Percentiles rank a stretch among this genome's conserved stretches.
phyloP scores from a whole-genome alignment of 345 rosid genomes.

The Stellera chamaejasme region DNA sequence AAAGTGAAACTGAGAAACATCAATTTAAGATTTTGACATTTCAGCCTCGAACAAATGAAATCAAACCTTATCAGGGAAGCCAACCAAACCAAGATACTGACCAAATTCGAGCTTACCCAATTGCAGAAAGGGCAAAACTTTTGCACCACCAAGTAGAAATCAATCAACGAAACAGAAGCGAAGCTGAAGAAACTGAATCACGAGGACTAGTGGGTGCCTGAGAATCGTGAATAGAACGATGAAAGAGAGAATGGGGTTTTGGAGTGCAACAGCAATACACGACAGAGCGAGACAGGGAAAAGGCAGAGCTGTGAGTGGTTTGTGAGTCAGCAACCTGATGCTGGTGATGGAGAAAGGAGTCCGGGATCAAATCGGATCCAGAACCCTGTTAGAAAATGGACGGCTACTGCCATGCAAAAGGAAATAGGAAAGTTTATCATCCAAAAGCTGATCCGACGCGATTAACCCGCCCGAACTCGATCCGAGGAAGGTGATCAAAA shows the following conservation, averaged over 20 bases:
- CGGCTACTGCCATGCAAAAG: conserved; percentile 17
- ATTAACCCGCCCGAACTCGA: no score
- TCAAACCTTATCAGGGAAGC: conserved; percentile 5
- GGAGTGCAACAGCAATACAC: no score
- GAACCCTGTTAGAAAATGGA: neutral
- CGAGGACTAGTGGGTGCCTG: neutral
- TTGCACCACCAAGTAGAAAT: neutral
- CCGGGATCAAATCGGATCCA: conserved; percentile 6
- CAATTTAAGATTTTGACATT: conserved; percentile 5
- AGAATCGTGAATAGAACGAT: neutral
- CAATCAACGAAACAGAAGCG: neutral
- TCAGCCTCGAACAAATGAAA: neutral
- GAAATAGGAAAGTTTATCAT: neutral
- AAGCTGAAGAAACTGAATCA: neutral
- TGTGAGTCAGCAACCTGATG: neutral
- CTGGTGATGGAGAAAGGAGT: no score
- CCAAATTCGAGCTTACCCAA: conserved; percentile 4
- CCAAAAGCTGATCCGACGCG: no score
- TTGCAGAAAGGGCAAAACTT: conserved; percentile 1
- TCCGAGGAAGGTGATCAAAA: no score
- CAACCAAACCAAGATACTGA: neutral
- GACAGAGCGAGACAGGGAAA: neutral
- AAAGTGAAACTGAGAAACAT: conserved; percentile 1
- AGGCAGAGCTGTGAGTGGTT: neutral
- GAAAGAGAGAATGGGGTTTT: neutral